Conservation (phyloP, 768 basidiomycete genomes). For the Naganishia vaughanmartiniae region DNA sequence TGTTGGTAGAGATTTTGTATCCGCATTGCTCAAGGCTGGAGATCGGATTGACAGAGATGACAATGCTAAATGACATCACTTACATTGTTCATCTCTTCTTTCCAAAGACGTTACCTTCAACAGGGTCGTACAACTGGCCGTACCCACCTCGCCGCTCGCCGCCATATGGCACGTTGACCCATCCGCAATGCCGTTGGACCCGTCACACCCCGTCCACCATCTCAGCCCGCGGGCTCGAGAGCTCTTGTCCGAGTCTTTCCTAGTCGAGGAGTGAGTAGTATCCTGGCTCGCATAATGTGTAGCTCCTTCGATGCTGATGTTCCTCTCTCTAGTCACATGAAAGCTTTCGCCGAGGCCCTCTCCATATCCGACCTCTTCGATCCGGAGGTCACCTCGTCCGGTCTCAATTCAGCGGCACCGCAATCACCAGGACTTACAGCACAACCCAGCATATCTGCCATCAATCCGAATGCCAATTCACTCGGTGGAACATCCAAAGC, state of each 20-base stretch:
- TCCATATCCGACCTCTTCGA: conserved; percentile 58
- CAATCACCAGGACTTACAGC: neutral
- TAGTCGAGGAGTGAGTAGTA: conserved; percentile 25
- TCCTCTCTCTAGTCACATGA: conserved; percentile 59
- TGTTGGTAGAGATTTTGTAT: too few relatives aligned
- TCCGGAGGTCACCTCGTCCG: conserved; percentile 52
- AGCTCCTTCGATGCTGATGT: neutral
- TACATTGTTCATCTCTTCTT: neutral
- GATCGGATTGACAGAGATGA: too few relatives aligned
- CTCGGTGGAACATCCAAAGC: conserved; percentile 21
- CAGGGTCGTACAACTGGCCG: neutral
- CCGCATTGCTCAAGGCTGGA: too few relatives aligned
- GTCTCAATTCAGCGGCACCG: conserved; percentile 29
- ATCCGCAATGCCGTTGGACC: conserved; percentile 5
- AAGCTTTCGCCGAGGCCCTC: conserved; percentile 74
- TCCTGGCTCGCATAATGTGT: neutral
- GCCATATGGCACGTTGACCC: neutral
- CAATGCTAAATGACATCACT: neutral
- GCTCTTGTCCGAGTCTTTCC: conserved; percentile 20
- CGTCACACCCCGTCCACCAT: neutral
- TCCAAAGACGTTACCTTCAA: too few relatives aligned
- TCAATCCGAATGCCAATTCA: neutral
- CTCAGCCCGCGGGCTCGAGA: conserved; percentile 23
- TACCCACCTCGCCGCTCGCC: neutral
- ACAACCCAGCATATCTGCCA: neutral